Base-by-base conservation (phyloP, 306 rosid species). In the Trifolium fragiferum region DNA sequence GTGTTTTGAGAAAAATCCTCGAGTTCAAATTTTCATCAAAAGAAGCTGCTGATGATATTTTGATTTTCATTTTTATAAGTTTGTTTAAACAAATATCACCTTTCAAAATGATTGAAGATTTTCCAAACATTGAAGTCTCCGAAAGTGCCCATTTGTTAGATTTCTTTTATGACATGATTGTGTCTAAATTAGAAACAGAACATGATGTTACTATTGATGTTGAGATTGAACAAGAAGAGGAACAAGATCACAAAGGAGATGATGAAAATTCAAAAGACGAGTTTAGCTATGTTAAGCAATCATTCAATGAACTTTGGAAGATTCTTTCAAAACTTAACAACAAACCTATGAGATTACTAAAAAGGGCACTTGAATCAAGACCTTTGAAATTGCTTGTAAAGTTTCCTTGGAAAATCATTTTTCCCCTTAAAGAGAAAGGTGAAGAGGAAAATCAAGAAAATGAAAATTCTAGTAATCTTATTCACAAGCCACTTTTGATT, bases 31-130 rank as follows among this genome's bases (percentile, higher is more conserved):
- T 82, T 75, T 43, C 14, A 10, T 74, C 87, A 2, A 68, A 73
- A 0, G 89, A 84, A 78, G 57, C 55, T 13, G 85, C 90, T 0
- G 89, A 88, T 59, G 78, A 88, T 0, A 50, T 72, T 70, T 73
- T 90, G 77, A 13, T 57, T 11, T 50, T 84, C 5, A 90, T 92
- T 90, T 43, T 87, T 5, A 25, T 65, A 75, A 89, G 91, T 2
- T 51, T 92, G 30, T 88, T 82, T 67, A 75, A 74, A 30, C 94
- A 85, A 78, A 57, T 92, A 47, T 88, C 90, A 18, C 96, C 96
- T n/a, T 88, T 88, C 83, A 88, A 84, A 75, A 59, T 77, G 84
- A 62, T 63, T 73, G 82, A 77, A 6, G 72, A 79, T 41, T 69
- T 33, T 43, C 84, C 81, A 20, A 86, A 76, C 33, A 60, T 76